These are phyloP conservation scores for Epichloe sp. DNA, from an alignment of 2,329 filamentous ascomycete genomes.

Conservation along the genomic window DNA sequence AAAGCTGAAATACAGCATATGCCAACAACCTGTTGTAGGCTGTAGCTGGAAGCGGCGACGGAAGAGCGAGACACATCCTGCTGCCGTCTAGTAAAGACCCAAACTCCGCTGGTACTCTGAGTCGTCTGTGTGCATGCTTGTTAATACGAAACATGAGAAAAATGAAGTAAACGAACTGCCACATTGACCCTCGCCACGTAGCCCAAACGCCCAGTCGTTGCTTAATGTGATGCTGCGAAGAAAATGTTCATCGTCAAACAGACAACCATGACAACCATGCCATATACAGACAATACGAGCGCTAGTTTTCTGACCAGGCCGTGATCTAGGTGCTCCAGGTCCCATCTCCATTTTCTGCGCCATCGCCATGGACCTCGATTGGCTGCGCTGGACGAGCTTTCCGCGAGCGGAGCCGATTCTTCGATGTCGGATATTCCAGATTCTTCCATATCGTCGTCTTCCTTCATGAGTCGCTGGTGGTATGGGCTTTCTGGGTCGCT, in stretches of 20 bases:
- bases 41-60: too few species aligned
- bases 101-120: background rate
- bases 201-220: slow-evolving; percentile 4
- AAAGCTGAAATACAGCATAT: slow-evolving; percentile 6
- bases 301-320: slow-evolving; percentile 57
- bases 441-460: slow-evolving; percentile 74
- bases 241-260: slow-evolving; percentile 80
- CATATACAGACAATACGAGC: slow-evolving; percentile 69
- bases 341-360: slow-evolving; percentile 45
- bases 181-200: background rate
- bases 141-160: background rate
- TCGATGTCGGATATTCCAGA: slow-evolving; percentile 36
- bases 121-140: background rate
- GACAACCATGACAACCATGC: slow-evolving; percentile 74
- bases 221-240: slow-evolving; percentile 52
- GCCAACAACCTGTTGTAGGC: background rate
- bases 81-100: background rate
- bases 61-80: background rate
- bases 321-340: slow-evolving; percentile 50
- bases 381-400: slow-evolving; percentile 23
- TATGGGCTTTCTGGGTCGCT: slow-evolving; percentile 76
- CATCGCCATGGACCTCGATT: slow-evolving; percentile 31
- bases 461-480: slow-evolving; percentile 78
- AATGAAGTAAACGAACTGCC: background rate
- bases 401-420: slow-evolving; percentile 28